Conservation (phyloP, 305 asterid genomes). For the Solanum hybrid region DNA sequence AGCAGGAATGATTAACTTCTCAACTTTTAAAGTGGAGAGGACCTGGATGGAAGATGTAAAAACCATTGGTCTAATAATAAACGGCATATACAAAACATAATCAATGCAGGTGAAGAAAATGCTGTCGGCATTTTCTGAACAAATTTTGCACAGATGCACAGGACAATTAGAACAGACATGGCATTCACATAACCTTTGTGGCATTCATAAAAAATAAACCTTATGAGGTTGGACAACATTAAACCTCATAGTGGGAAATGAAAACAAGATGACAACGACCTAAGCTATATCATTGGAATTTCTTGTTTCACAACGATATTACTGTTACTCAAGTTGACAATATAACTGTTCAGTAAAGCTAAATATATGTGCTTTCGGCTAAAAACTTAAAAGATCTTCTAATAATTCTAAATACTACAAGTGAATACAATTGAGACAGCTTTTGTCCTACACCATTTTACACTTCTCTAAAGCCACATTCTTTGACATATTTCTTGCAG, state of each 20-base stretch:
- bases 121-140: background rate
- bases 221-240: background rate
- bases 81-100: background rate
- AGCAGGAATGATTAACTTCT: slow-evolving; percentile 79
- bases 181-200: background rate
- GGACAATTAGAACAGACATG: background rate
- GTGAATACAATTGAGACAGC: background rate
- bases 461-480: background rate
- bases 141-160: background rate
- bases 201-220: background rate
- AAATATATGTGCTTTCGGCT: background rate
- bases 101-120: background rate
- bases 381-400: background rate
- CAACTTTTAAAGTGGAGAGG: slow-evolving; percentile 55
- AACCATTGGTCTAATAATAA: background rate
- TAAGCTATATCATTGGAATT: background rate
- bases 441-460: background rate
- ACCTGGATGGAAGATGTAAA: slow-evolving; percentile 32
- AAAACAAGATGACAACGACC: background rate
- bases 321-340: background rate
- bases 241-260: background rate
- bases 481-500: background rate
- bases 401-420: background rate
- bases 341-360: background rate
- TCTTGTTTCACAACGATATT: background rate